phyloP scores from a whole-genome alignment of 345 rosid genomes.

The Citrus medica region DNA sequence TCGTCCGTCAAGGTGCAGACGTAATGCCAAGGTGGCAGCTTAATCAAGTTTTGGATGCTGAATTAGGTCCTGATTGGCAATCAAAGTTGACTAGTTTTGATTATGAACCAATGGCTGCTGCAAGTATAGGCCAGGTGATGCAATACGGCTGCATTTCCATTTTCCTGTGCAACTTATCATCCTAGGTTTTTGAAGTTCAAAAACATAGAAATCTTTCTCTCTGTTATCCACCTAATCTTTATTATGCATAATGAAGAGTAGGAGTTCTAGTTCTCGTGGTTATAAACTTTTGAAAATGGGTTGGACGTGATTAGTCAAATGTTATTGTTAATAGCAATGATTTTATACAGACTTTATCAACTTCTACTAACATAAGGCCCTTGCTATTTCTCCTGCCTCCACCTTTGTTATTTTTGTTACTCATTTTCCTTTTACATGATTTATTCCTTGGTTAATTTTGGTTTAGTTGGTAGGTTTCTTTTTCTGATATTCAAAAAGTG shows the following conservation, averaged over 20 bases:
- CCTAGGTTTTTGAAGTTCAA: background rate
- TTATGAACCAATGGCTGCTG: slow-evolving; percentile 96
- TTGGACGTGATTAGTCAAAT: background rate
- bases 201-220: background rate
- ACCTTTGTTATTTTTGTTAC: background rate
- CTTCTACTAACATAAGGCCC: background rate
- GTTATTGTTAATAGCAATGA: background rate
- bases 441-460: background rate
- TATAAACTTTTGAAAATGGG: background rate
- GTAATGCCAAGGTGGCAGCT: slow-evolving; percentile 97
- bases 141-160: background rate
- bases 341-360: background rate
- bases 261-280: background rate
- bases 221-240: background rate
- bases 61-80: slow-evolving; percentile 83
- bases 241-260: background rate
- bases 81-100: slow-evolving; percentile 78
- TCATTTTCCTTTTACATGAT: background rate
- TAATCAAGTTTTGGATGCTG: slow-evolving; percentile 78
- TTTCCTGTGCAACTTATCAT: background rate
- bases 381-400: background rate
- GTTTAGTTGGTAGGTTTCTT: background rate
- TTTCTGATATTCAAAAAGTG: background rate
- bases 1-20: slow-evolving; percentile 99
- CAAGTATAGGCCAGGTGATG: slow-evolving; percentile 96